These are phyloP conservation scores for Dichotomopilus funicola DNA, from an alignment of 2,329 filamentous ascomycete genomes.

Conservation along the genomic window DNA sequence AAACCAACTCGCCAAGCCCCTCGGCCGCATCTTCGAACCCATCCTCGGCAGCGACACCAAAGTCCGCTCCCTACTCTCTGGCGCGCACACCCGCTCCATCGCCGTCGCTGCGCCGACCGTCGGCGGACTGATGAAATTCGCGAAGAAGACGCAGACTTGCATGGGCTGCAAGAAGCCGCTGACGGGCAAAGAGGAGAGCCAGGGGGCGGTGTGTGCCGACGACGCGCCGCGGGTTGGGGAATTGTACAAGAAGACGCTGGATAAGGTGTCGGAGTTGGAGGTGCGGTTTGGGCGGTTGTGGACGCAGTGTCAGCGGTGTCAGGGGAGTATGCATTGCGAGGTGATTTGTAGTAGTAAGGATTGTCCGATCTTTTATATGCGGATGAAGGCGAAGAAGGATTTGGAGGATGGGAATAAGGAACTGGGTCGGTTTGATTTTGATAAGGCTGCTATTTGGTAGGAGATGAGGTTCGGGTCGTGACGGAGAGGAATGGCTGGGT, in stretches of 20 bases:
- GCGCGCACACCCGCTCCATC: constrained; percentile 91
- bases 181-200: constrained; percentile 67
- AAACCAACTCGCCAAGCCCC: constrained; percentile 92
- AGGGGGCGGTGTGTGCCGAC: constrained; percentile 81
- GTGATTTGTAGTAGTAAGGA: constrained; percentile 96
- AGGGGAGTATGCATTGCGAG: constrained; percentile 96
- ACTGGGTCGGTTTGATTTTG: constrained; percentile 70
- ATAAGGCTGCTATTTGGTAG: constrained; percentile 25
- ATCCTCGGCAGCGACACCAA: constrained; percentile 85
- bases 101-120: constrained; percentile 85
- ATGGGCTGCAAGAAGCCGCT: constrained; percentile 99
- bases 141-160: constrained; percentile 95
- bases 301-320: constrained; percentile 97
- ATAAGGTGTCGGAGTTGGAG: constrained; percentile 85
- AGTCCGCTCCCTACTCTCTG: constrained; percentile 75
- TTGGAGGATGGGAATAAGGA: constrained; percentile 93
- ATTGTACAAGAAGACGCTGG: constrained; percentile 85
- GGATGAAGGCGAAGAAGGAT: constrained; percentile 99
- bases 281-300: constrained; percentile 87
- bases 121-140: constrained; percentile 95
- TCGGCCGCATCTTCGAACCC: constrained; percentile 93
- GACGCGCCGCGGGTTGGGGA: constrained; percentile 82
- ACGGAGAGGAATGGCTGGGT: too few species aligned
- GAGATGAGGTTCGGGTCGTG: too few species aligned
- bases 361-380: constrained; percentile 99